Percentiles rank a stretch among this genome's conserved stretches.
These are phyloP conservation scores for Picochlorum sp. DNA, from an alignment of 139 green algal genomes.

Conservation along the genomic window DNA sequence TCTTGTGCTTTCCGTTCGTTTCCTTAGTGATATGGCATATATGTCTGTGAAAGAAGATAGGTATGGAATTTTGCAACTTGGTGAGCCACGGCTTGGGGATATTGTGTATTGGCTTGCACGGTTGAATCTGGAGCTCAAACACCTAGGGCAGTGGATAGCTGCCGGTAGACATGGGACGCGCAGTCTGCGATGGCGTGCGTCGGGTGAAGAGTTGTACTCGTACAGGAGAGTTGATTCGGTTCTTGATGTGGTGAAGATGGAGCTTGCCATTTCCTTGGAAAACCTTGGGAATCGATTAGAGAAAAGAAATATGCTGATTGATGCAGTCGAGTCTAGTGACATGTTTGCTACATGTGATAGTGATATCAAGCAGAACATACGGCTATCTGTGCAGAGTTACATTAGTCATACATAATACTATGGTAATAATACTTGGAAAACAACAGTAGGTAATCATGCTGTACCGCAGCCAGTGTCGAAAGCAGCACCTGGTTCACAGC, in stretches of 20 bases:
- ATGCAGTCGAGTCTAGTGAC: neutral
- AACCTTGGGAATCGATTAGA: neutral
- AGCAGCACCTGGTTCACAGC: slow-evolving; percentile 14
- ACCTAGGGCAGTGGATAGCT: neutral
- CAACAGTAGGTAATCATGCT: neutral
- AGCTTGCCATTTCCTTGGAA: neutral
- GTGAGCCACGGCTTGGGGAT: slow-evolving; percentile 4
- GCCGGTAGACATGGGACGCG: slow-evolving; percentile 7
- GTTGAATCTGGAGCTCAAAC: neutral
- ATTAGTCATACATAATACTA: too few relatives aligned
- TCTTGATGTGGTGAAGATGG: neutral
- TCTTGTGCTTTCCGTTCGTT: neutral
- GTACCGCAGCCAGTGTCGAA: slow-evolving; percentile 13
- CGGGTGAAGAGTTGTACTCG: slow-evolving; percentile 8
- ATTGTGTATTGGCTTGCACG: slow-evolving; percentile 11
- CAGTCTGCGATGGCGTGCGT: slow-evolving; percentile 16
- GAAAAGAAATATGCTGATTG: neutral
- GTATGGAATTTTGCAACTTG: slow-evolving; percentile 30
- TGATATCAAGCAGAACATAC: too few relatives aligned
- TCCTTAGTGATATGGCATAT: slow-evolving; percentile 13
- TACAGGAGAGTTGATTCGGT: neutral
- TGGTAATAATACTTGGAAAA: neutral
- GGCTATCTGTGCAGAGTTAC: too few relatives aligned
- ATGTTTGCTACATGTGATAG: neutral
- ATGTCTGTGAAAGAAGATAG: slow-evolving; percentile 17